A percentile compares a stretch with the other conserved stretches of the same genome.
Evolutionary conservation across 1,284 basidiomycete species (phyloP).

Genomic region (Trichosporon asahii): DNA sequence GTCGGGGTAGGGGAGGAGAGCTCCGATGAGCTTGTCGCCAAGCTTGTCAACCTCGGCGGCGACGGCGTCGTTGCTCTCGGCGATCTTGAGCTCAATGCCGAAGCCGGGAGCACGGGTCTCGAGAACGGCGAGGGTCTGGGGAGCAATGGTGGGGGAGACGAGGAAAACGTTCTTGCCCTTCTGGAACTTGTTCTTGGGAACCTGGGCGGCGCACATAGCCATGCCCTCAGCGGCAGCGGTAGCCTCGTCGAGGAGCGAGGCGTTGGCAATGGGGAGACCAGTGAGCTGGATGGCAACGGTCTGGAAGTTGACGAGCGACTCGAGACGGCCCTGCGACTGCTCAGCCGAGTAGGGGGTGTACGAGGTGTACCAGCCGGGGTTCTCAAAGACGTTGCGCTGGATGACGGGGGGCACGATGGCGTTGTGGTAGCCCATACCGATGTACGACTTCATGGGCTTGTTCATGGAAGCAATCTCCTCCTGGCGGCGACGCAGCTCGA

Average conservation of each 20-base stretch:
- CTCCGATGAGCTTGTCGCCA: conserved; percentile 67
- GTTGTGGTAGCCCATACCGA: conserved; percentile 96
- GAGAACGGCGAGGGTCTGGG: conserved; percentile 83
- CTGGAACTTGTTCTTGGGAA: conserved; percentile 52
- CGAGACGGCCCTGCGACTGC: conserved; percentile 66
- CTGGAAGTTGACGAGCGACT: conserved; percentile 95
- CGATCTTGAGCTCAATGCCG: conserved; percentile 71
- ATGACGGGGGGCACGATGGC: conserved; percentile 91
- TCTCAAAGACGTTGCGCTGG: conserved; percentile 91
- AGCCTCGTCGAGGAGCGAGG: conserved; percentile 84
- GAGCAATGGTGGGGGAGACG: conserved; percentile 74
- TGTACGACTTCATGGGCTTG: conserved; percentile 82
- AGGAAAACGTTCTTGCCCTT: conserved; percentile 81
- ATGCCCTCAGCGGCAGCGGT: conserved; percentile 86
- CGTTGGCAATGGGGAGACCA: conserved; percentile 90
- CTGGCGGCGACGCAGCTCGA: conserved; percentile 73
- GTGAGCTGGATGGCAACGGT: conserved; percentile 95
- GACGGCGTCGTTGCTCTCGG: conserved; percentile 50
- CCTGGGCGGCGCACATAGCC: conserved; percentile 51
- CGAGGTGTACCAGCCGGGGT: conserved; percentile 96
- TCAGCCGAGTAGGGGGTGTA: conserved; percentile 72
- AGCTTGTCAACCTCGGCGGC: conserved; percentile 59
- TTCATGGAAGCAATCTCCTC: conserved; percentile 74
- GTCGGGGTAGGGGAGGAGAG: conserved; percentile 88
- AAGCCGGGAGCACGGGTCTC: conserved; percentile 84